Percentiles rank a stretch among this genome's conserved stretches.
Evolutionary conservation across 2,329 filamentous ascomycete species (phyloP).

Genomic region (Fusarium drepaniforme): DNA sequence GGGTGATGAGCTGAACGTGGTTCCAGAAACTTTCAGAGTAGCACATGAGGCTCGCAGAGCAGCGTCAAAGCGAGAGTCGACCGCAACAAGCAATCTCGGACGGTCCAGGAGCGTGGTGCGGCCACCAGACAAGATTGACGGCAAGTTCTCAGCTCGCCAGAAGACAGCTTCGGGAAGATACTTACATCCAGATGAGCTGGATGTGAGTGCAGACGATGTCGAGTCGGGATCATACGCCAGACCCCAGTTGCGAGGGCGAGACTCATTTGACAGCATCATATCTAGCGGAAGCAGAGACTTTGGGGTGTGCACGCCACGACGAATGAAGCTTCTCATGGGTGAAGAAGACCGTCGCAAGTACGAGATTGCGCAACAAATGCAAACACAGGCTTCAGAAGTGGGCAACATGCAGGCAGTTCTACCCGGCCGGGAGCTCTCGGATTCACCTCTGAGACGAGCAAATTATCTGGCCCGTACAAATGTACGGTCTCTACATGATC

Average conservation of each 20-base stretch:
- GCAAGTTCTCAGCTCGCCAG: conserved; percentile 81
- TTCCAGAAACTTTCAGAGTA: conserved; percentile 85
- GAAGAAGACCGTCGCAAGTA: conserved; percentile 83
- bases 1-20: conserved; percentile 90
- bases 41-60: conserved; percentile 63
- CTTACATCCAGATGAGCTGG: conserved; percentile 73
- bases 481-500: not conserved
- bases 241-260: conserved; percentile 48
- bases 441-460: conserved; percentile 17
- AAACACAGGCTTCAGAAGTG: conserved; percentile 3
- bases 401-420: not conserved
- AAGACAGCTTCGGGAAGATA: conserved; percentile 77
- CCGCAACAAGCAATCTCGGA: conserved; percentile 52
- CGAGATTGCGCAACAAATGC: conserved; percentile 66
- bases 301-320: conserved; percentile 74
- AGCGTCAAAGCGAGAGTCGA: conserved; percentile 45
- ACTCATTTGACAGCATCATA: conserved; percentile 76
- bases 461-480: conserved; percentile 1
- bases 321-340: conserved; percentile 82
- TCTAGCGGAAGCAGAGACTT: conserved; percentile 68
- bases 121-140: conserved; percentile 81
- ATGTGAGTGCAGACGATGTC: conserved; percentile 47
- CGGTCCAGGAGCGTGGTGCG: conserved; percentile 71
- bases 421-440: not conserved
- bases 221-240: conserved; percentile 12